Percentiles rank a stretch among this genome's conserved stretches.
Conservation (phyloP, 129 eudicot species). For the Chrysanthemum seticuspe region DNA sequence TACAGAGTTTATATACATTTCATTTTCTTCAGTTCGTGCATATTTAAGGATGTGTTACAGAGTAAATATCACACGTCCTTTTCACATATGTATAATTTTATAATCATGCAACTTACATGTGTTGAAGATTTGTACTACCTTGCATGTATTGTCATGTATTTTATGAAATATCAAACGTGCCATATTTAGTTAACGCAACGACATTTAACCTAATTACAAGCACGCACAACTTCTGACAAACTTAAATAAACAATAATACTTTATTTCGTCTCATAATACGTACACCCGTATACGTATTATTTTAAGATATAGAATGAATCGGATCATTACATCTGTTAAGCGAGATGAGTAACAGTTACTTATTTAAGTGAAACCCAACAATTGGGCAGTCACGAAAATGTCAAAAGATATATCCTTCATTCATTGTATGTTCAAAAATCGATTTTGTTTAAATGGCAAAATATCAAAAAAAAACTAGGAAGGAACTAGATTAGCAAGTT, state of each 20-base stretch:
- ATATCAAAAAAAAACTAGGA: too few species aligned
- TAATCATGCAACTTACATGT: not conserved
- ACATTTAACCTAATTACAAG: constrained; percentile 31
- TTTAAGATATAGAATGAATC: not conserved
- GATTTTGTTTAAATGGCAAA: too few species aligned
- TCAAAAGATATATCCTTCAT: too few species aligned
- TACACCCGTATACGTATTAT: not conserved
- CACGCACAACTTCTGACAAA: constrained; percentile 11
- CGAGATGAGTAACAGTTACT: constrained; percentile 7
- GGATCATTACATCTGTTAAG: constrained; percentile 14
- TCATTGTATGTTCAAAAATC: too few species aligned
- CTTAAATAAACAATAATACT: not conserved
- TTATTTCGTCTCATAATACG: not conserved
- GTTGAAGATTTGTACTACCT: constrained; percentile 4
- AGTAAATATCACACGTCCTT: not conserved
- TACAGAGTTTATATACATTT: too few species aligned
- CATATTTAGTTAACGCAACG: constrained; percentile 7
- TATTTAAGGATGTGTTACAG: too few species aligned
- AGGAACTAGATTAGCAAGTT: too few species aligned
- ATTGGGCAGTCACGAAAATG: not conserved
- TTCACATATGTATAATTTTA: not conserved
- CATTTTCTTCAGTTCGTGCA: too few species aligned
- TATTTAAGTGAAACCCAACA: constrained; percentile 10
- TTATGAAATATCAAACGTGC: constrained; percentile 15
- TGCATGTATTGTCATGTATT: not conserved